phyloP scores from a whole-genome alignment of 2,329 filamentous ascomycete genomes.

The Cladophialophora bantiana region DNA sequence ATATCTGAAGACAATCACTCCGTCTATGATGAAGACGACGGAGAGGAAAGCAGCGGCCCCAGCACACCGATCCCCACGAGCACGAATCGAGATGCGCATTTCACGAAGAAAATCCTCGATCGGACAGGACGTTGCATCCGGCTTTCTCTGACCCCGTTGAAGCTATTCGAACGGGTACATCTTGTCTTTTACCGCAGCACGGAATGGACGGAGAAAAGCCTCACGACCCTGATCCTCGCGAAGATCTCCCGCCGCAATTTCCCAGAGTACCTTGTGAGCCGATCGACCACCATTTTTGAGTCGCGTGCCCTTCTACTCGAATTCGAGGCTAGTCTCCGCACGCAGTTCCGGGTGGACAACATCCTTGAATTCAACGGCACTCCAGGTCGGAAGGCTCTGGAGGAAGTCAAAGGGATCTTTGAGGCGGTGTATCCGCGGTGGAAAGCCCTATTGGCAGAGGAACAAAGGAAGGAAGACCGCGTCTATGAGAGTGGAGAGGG shows the following conservation, averaged over 20 bases:
- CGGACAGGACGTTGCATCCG: conserved; percentile 84
- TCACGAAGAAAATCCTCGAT: conserved; percentile 76
- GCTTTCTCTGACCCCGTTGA: conserved; percentile 73
- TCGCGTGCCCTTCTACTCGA: conserved; percentile 79
- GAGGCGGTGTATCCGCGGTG: conserved; percentile 81
- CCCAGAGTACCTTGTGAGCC: conserved; percentile 85
- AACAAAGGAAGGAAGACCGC: conserved; percentile 76
- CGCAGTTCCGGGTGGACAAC: conserved; percentile 80
- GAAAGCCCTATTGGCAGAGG: conserved; percentile 73
- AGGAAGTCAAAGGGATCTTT: conserved; percentile 74
- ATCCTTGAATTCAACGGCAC: conserved; percentile 81
- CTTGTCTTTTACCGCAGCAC: conserved; percentile 95
- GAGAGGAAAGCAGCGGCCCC: conserved; percentile 47
- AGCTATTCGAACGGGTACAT: conserved; percentile 91
- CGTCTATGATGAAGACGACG: conserved; percentile 47
- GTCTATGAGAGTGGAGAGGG: conserved; percentile 84
- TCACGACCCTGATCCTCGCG: conserved; percentile 92
- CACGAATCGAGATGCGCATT: conserved; percentile 74
- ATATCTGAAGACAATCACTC: conserved; percentile 42
- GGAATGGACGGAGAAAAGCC: conserved; percentile 95
- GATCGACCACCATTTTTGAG: conserved; percentile 86
- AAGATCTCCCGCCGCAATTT: conserved; percentile 89
- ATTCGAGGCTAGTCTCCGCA: conserved; percentile 84
- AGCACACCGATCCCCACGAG: conserved; percentile 41
- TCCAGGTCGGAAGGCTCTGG: conserved; percentile 69